Base-by-base conservation (phyloP, 208 protist species). In the Novymonas esmeraldas region DNA sequence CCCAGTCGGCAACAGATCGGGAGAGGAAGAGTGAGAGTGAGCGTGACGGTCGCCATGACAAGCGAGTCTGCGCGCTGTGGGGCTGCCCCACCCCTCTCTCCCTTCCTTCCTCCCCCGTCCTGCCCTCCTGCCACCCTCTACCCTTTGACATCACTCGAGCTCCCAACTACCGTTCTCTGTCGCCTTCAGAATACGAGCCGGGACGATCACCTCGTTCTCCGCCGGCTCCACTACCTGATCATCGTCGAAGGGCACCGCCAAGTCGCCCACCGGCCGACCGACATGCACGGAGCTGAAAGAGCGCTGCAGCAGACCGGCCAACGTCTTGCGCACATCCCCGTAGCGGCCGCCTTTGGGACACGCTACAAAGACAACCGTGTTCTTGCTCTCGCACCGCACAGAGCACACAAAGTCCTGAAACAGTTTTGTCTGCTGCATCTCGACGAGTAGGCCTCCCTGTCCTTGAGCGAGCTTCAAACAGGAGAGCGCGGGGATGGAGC, bases 291-390 rank as follows among this genome's bases (percentile, higher is more conserved):
- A 76, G 16, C 45, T 45, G 62, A 86, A 88, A 6, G 80, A 70
- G 1, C 72, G 55, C 38, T 87, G 79, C 36, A 92, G 62, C 31
- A 92, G 64, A 0, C 72, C 79, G 0, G 82, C 85, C 13, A 92
- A 65, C 4, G 85, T 92, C 61, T 92, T 92, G 28, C 85, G 75
- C 39, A 92, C 82, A 59, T 92, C 85, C 45, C 85, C 85, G 58
- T 83, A 92, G 46, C 80, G 73, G 29, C 73, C 78, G 2, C 77
- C 76, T 16, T 64, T 64, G 9, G 81, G 82, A 45, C 79, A 88
- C 16, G 85, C 73, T 0, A 92, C 82, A 63, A 92, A 92, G 14
- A 87, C 82, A 9, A 88, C 64, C 6, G 85, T 85, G 24, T 63
- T 60, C 20, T 16, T 69, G 49, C 74, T 85, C 52, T 88, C 82